phyloP scores from a whole-genome alignment of 176 grass and related monocot genomes.

The Canna indica region DNA sequence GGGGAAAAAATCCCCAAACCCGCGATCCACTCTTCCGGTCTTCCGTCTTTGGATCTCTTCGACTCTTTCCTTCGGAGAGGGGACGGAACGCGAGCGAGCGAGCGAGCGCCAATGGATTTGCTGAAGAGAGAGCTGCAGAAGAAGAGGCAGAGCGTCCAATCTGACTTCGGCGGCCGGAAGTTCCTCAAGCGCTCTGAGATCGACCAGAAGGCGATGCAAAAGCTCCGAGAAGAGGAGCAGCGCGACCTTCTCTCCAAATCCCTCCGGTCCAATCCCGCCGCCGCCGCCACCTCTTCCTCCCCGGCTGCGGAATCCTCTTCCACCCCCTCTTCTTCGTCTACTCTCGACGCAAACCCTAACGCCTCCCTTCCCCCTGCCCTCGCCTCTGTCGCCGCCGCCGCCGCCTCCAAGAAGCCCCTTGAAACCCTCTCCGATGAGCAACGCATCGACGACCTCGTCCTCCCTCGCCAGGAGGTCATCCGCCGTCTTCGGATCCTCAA shows the following conservation, averaged over 20 bases:
- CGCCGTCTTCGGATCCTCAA: conserved; percentile 51
- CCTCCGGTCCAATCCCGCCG: neutral
- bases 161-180: conserved; percentile 51
- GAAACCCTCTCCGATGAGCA: neutral
- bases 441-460: neutral
- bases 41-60: neutral
- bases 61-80: neutral
- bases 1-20: no score
- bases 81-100: neutral
- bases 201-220: conserved; percentile 41
- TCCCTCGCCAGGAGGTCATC: conserved; percentile 53
- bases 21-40: neutral
- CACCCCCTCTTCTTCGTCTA: neutral
- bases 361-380: neutral
- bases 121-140: conserved; percentile 64
- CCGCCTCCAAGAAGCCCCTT: conserved; percentile 13
- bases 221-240: conserved; percentile 31
- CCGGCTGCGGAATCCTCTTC: neutral
- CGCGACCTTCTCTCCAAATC: conserved; percentile 31
- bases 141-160: conserved; percentile 44
- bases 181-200: conserved; percentile 51
- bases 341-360: neutral
- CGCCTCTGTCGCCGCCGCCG: neutral
- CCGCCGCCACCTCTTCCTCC: neutral
- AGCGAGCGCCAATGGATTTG: conserved; percentile 45